These are phyloP conservation scores for Phytophthora megakarya DNA, from an alignment of 352 stramenopile species.

Conservation along the genomic window DNA sequence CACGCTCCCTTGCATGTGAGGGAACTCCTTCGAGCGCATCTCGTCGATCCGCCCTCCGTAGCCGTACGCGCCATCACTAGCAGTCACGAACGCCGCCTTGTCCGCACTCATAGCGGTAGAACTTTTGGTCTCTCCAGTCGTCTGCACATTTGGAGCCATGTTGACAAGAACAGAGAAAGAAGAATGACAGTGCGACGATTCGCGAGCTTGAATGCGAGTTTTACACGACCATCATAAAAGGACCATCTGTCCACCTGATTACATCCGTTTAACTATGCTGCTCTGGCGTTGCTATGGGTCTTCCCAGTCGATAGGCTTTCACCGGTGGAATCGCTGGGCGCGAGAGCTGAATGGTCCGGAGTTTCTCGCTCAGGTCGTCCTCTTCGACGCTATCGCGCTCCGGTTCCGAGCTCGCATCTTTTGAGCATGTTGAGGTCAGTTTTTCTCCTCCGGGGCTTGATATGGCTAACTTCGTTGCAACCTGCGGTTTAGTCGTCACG, in stretches of 20 bases:
- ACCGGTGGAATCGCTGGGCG: slow-evolving; percentile 55
- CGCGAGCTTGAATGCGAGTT: slow-evolving; percentile 23
- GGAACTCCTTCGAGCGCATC: slow-evolving; percentile 51
- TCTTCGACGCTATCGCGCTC: slow-evolving; percentile 45
- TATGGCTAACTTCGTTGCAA: slow-evolving; percentile 6
- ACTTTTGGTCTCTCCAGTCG: slow-evolving; percentile 1
- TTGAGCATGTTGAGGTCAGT: slow-evolving; percentile 9
- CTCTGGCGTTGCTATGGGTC: slow-evolving; percentile 2
- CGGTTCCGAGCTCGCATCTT: slow-evolving; percentile 12
- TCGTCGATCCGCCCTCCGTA: slow-evolving; percentile 43
- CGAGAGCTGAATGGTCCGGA: slow-evolving; percentile 69
- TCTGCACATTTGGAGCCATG: slow-evolving; percentile 6
- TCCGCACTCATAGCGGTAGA: slow-evolving; percentile 6
- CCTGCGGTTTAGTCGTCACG: slow-evolving; percentile 9
- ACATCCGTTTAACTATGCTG: neutral
- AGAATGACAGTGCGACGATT: slow-evolving; percentile 17
- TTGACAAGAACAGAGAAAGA: slow-evolving; percentile 3
- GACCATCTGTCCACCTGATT: neutral
- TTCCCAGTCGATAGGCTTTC: slow-evolving; percentile 48
- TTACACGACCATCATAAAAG: slow-evolving; percentile 15
- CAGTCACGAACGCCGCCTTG: slow-evolving; percentile 37
- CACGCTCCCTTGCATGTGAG: slow-evolving; percentile 50
- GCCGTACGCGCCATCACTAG: slow-evolving; percentile 38
- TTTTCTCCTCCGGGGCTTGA: slow-evolving; percentile 15
- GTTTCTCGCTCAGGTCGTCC: slow-evolving; percentile 67